Base-by-base conservation (phyloP, 139 green algal genomes). In the Volvox reticuliferus region DNA sequence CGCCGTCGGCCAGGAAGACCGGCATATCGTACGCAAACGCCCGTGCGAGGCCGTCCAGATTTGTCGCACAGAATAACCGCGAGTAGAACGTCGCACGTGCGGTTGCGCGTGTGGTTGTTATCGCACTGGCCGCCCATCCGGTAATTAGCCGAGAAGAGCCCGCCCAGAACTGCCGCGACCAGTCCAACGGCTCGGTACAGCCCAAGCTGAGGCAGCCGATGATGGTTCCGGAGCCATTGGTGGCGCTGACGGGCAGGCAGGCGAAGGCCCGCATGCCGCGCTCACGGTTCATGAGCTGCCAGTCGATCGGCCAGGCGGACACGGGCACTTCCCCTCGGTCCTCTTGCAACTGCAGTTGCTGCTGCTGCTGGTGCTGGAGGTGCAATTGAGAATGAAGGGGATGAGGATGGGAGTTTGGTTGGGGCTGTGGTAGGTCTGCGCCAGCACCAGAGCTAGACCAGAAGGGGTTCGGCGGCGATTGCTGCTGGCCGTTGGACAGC, bases 1-100 rank as follows among this genome's bases (percentile, higher is more conserved):
- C 87, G 79, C 79, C 69, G 78, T 94, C 92, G 0, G 69, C 76
- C 50, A 94, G 85, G 33, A 88, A 86, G 5, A 81, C 33, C 18
- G 92, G 92, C 82, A 94, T 89, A 37, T 86, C 71, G 77, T 92
- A 91, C 87, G 92, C 90, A 33, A 94, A 89, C 19, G 87, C 87
- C 3, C 37, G 30, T 22, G 87, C 90, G 22, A 93, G 65, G 12
- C 22, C 44, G 18, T 93, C 71, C 35, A 94, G 77, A 82, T 91
- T 78, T 0, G 26, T 14, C 3, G 90, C 90, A 1, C 37, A 18
- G 77, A 69, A 79, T 22, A 94, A 77, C 1, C 86, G 81, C 35
- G 92, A 89, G 71, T 93, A 92, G 68, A 94, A 93, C 36, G 75
- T 37, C n/a, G 92, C 90, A 35, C 90, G 82, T 30, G 88, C 77